Percentiles rank a stretch among this genome's conserved stretches.
Evolutionary conservation across 164 flowering plant species (phyloP).

Genomic region (Macadamia integrifolia): DNA sequence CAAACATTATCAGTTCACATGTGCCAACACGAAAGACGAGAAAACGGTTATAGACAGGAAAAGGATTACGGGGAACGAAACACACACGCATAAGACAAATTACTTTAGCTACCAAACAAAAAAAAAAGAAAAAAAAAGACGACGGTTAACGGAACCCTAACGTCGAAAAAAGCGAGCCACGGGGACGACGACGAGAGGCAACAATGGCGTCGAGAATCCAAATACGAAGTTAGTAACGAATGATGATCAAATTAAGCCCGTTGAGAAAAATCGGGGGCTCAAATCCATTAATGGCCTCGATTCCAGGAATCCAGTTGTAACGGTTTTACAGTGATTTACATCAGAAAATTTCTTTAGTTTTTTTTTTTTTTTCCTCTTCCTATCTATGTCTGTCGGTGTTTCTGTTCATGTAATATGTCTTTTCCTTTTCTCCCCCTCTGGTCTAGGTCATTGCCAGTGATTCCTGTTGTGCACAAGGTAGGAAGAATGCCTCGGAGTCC

Average conservation of each 20-base stretch:
- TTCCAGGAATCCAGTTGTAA: constrained; percentile 9
- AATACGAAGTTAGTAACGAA: not conserved
- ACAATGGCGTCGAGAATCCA: no score
- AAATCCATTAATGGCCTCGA: constrained; percentile 26
- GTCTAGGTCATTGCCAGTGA: constrained; percentile 55
- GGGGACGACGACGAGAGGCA: no score
- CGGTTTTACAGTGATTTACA: constrained; percentile 32
- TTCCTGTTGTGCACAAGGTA: constrained; percentile 60
- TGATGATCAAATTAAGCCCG: not conserved
- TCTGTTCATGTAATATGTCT: not conserved
- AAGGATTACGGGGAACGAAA: no score
- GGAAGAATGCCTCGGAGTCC: constrained; percentile 33
- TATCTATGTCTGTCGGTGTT: not conserved
- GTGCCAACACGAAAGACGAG: no score
- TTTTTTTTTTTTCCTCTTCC: not conserved
- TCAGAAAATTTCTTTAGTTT: not conserved
- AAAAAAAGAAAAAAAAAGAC: not conserved
- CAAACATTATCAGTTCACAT: no score
- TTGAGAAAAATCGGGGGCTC: not conserved
- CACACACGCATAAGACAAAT: no score
- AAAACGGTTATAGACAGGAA: no score
- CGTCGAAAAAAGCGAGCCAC: not conserved
- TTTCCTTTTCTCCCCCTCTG: no score
- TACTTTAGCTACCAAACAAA: no score
- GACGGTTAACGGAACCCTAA: constrained; percentile 7